Evolutionary conservation across 1,284 basidiomycete species (phyloP).

Genomic region (Tremellales sp.): DNA sequence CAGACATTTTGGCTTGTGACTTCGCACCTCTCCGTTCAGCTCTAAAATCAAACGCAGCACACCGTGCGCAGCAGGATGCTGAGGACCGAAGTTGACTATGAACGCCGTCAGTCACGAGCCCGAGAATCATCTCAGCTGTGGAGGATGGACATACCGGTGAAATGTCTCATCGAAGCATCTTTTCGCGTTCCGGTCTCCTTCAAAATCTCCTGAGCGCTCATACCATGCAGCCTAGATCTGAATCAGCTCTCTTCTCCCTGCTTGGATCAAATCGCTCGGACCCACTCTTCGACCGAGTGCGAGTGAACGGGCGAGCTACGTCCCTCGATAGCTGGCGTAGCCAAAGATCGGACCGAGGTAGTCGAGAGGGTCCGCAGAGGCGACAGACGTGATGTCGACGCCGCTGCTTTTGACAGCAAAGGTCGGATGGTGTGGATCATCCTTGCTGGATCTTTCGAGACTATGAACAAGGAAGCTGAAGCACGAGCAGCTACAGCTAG

Average conservation of each 20-base stretch:
- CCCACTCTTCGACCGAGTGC: constrained; percentile 49
- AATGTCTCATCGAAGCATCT: constrained; percentile 83
- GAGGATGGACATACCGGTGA: constrained; percentile 62
- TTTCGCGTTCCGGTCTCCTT: constrained; percentile 63
- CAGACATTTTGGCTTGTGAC: background rate
- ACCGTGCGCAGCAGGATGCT: constrained; percentile 98
- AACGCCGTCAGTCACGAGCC: constrained; percentile 5
- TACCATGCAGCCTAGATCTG: constrained; percentile 62
- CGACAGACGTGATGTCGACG: constrained; percentile 11
- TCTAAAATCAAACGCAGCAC: constrained; percentile 97
- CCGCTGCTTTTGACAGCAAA: constrained; percentile 27
- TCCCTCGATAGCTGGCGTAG: constrained; percentile 48
- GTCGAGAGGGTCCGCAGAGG: constrained; percentile 23
- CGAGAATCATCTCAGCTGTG: background rate
- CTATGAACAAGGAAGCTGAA: constrained; percentile 5
- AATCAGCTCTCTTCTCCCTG: no score
- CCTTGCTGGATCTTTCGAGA: no score
- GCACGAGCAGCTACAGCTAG: background rate
- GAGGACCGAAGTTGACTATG: constrained; percentile 91
- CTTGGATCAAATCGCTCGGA: no score
- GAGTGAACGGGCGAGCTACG: constrained; percentile 24
- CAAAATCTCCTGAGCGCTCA: constrained; percentile 71
- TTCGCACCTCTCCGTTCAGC: constrained; percentile 78
- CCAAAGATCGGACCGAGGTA: constrained; percentile 26
- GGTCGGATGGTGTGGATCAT: constrained; percentile 44